A percentile compares a stretch with the other conserved stretches of the same genome.
phyloP scores from a whole-genome alignment of 2,329 filamentous ascomycete genomes.

The Magnaporthiopsis rhizophila region DNA sequence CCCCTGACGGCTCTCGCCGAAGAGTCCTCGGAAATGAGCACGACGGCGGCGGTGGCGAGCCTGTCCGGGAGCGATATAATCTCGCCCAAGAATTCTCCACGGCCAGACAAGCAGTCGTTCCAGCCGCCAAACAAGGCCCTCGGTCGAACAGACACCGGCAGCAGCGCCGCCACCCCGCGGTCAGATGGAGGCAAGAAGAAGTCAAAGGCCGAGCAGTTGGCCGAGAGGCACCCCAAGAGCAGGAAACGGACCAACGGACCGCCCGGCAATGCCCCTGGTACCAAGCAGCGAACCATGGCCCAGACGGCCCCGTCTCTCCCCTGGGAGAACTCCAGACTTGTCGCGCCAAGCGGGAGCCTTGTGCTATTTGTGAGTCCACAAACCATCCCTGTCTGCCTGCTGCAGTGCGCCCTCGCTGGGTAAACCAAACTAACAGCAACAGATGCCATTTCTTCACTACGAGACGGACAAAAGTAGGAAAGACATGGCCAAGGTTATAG shows the following conservation, averaged over 20 bases:
- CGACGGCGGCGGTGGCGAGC: slow-evolving; percentile 10
- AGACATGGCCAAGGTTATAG: slow-evolving; percentile 48
- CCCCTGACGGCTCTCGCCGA: slow-evolving; percentile 20
- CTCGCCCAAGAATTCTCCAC: neutral
- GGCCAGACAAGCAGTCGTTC: neutral
- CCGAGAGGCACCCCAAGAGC: slow-evolving; percentile 27
- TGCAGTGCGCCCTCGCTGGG: neutral
- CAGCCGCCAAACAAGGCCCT: neutral
- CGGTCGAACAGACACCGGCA: neutral
- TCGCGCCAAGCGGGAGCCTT: slow-evolving; percentile 20
- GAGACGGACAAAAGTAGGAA: slow-evolving; percentile 47
- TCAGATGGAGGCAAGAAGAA: slow-evolving; percentile 24
- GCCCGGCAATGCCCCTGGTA: slow-evolving; percentile 26
- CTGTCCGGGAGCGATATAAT: slow-evolving; percentile 7
- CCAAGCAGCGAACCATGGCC: slow-evolving; percentile 20
- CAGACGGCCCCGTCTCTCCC: slow-evolving; percentile 16
- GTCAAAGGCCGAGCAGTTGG: slow-evolving; percentile 25
- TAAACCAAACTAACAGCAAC: slow-evolving; percentile 20
- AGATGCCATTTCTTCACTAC: slow-evolving; percentile 61
- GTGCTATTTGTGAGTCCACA: slow-evolving; percentile 25
- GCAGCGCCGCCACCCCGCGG: slow-evolving; percentile 11
- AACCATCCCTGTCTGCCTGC: too few relatives aligned
- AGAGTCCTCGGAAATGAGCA: slow-evolving; percentile 18
- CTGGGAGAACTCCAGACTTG: slow-evolving; percentile 22
- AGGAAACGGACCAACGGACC: slow-evolving; percentile 24